Conservation (phyloP, 306 rosid genomes). For the Lathyrus tuberosus region DNA sequence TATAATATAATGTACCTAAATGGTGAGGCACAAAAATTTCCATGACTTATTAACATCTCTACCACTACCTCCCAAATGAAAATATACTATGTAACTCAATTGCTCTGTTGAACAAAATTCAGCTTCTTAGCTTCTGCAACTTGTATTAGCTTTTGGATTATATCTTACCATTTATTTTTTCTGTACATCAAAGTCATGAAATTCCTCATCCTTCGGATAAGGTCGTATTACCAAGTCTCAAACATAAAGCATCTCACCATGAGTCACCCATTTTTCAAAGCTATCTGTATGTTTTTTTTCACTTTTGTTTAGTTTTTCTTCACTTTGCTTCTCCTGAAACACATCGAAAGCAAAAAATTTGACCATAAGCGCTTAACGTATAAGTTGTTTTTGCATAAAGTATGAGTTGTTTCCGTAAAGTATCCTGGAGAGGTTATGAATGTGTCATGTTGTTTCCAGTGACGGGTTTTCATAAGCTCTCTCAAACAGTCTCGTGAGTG, state of each 20-base stretch:
- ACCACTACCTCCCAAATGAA: slow-evolving; percentile 44
- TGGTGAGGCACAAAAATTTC: slow-evolving; percentile 31
- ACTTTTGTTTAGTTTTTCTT: slow-evolving; percentile 38
- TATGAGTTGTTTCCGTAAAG: not conserved
- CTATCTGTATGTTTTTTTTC: slow-evolving; percentile 37
- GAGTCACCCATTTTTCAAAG: slow-evolving; percentile 54
- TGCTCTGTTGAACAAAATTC: slow-evolving; percentile 38
- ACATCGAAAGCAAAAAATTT: slow-evolving; percentile 11
- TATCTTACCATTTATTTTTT: slow-evolving; percentile 61
- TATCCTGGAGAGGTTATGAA: not conserved
- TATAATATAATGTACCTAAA: slow-evolving; percentile 23
- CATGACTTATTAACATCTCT: slow-evolving; percentile 41
- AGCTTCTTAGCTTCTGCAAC: slow-evolving; percentile 38
- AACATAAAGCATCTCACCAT: slow-evolving; percentile 48
- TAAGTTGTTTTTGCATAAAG: not conserved
- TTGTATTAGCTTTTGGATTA: slow-evolving; percentile 36
- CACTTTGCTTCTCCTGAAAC: slow-evolving; percentile 53
- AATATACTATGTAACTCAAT: slow-evolving; percentile 29
- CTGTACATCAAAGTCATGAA: slow-evolving; percentile 54
- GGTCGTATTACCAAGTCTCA: slow-evolving; percentile 23
- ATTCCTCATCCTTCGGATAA: slow-evolving; percentile 65
- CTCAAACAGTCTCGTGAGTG: not conserved
- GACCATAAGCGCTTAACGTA: not conserved
- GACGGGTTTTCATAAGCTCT: not conserved
- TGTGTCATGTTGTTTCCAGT: not conserved